phyloP scores from a whole-genome alignment of 2,329 filamentous ascomycete species.

The Botrytis elliptica region DNA sequence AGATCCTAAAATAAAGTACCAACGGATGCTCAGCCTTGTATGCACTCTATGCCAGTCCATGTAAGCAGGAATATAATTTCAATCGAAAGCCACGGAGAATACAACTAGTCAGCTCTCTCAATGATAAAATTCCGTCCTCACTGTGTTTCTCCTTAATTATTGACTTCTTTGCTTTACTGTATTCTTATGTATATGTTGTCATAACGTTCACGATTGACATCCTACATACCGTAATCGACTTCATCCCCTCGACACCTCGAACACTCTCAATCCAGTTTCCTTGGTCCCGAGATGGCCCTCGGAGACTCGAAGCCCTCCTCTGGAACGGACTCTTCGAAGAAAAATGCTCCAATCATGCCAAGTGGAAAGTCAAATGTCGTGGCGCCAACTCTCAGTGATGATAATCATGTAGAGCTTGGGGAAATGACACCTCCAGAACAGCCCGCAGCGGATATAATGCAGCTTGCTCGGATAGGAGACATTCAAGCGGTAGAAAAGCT shows the following conservation, averaged over 20 bases:
- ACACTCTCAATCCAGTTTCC: conserved; percentile 24
- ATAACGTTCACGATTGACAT: conserved; percentile 11
- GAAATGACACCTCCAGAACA: conserved; percentile 34
- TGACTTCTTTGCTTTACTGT: neutral
- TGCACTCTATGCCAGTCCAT: neutral
- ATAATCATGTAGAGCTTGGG: conserved; percentile 40
- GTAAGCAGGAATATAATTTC: conserved; percentile 6
- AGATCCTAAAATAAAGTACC: conserved; percentile 10
- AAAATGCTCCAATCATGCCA: conserved; percentile 49
- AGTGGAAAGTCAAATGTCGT: conserved; percentile 54
- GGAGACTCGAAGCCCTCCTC: conserved; percentile 27
- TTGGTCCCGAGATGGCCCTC: conserved; percentile 32
- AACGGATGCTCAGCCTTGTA: conserved; percentile 21
- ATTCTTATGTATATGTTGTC: conserved; percentile 13
- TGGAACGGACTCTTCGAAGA: conserved; percentile 26
- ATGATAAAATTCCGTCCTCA: neutral
- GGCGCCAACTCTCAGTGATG: conserved; percentile 53
- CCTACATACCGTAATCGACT: neutral
- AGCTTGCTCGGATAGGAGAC: conserved; percentile 85
- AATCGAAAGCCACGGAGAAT: conserved; percentile 6
- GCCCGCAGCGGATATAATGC: conserved; percentile 73
- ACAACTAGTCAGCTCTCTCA: conserved; percentile 17
- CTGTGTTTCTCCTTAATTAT: neutral
- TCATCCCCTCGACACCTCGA: neutral
- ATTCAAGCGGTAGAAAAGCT: conserved; percentile 83